Percentiles rank a stretch among this genome's conserved stretches.
Evolutionary conservation across 2,329 filamentous ascomycete genomes (phyloP).

Genomic region (Sporothrix variecibatus): DNA sequence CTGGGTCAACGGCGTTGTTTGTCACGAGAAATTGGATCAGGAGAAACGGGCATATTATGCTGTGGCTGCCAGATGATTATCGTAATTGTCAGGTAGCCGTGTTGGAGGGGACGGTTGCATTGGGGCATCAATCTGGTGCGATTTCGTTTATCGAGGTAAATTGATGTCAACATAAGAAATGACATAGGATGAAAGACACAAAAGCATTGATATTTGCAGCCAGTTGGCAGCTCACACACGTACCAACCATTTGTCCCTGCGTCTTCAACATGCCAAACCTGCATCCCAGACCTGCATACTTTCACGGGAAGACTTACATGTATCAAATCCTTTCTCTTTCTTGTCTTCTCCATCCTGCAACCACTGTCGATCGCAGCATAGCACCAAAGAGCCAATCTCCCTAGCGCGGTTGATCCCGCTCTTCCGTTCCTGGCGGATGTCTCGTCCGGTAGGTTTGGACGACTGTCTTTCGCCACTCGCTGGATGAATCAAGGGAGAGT

Average conservation of each 20-base stretch:
- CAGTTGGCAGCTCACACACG: too few relatives aligned
- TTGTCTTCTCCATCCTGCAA: neutral
- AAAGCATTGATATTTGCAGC: too few relatives aligned
- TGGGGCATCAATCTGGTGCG: too few relatives aligned
- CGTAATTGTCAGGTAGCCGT: too few relatives aligned
- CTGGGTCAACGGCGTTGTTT: too few relatives aligned
- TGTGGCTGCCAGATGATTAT: too few relatives aligned
- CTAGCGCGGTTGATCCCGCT: conserved; percentile 20
- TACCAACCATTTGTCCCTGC: neutral
- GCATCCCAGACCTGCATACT: neutral
- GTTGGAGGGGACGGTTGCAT: too few relatives aligned
- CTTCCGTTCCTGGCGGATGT: neutral
- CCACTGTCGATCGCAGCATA: conserved; percentile 13
- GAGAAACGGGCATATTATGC: too few relatives aligned
- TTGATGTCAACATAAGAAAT: too few relatives aligned
- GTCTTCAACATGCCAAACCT: conserved; percentile 8
- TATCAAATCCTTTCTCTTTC: neutral
- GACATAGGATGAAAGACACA: too few relatives aligned
- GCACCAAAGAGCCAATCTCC: neutral
- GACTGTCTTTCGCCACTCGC: neutral
- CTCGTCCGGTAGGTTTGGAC: neutral
- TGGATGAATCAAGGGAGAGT: neutral
- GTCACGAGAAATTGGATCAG: too few relatives aligned
- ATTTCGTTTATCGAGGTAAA: too few relatives aligned
- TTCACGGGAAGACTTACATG: neutral